These are phyloP conservation scores for Claviceps arundinis DNA, from an alignment of 2,329 filamentous ascomycete genomes.

Conservation along the genomic window DNA sequence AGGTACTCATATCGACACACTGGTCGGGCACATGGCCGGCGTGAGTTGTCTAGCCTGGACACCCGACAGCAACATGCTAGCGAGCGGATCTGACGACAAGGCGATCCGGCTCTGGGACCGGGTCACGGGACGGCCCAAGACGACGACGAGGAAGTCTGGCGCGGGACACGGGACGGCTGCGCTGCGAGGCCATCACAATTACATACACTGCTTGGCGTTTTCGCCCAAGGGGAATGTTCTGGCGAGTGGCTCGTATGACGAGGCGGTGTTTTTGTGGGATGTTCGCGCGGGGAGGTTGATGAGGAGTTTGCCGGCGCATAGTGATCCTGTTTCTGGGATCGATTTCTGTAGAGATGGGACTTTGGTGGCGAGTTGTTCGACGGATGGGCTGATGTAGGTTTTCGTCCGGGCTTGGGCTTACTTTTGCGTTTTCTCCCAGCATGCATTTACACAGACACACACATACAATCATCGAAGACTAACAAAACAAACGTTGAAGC, in stretches of 20 bases:
- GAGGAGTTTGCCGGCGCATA: conserved; percentile 85
- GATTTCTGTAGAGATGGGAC: conserved; percentile 91
- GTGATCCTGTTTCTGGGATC: conserved; percentile 84
- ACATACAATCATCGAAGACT: neutral
- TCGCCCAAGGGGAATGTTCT: conserved; percentile 98
- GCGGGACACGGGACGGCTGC: conserved; percentile 34
- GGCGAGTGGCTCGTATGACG: conserved; percentile 89
- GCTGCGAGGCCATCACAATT: conserved; percentile 84
- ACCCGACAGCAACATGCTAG: conserved; percentile 75
- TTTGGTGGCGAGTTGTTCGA: conserved; percentile 79
- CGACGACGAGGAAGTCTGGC: conserved; percentile 25
- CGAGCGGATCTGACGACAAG: conserved; percentile 92
- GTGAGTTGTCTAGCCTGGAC: conserved; percentile 91
- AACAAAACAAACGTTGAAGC: conserved; percentile 21
- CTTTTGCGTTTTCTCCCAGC: neutral
- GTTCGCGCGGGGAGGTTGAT: conserved; percentile 77
- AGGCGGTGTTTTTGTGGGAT: conserved; percentile 95
- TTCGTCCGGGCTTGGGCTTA: too few relatives aligned
- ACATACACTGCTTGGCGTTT: conserved; percentile 87
- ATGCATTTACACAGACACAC: neutral
- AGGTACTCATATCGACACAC: conserved; percentile 69
- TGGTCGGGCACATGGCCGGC: conserved; percentile 87
- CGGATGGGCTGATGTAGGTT: conserved; percentile 71
- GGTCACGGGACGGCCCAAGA: conserved; percentile 43
- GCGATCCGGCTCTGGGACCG: conserved; percentile 85